A percentile compares a stretch with the other conserved stretches of the same genome.
phyloP scores from a whole-genome alignment of 139 green algal genomes.

The Limnomonas spitsbergensis region DNA sequence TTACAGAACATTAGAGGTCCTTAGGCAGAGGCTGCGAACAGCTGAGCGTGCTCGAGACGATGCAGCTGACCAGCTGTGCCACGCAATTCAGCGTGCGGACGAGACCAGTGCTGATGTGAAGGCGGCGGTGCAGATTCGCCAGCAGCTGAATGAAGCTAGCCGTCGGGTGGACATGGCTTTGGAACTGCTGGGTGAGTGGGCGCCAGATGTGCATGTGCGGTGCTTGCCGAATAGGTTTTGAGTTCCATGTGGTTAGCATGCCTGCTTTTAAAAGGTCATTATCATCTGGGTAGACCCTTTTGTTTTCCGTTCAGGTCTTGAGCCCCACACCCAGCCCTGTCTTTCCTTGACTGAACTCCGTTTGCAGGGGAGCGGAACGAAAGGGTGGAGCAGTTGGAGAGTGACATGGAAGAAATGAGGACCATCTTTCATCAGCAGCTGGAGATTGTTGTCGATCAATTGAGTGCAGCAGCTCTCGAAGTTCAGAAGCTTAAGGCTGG shows the following conservation, averaged over 20 bases:
- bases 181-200: constrained; percentile 22
- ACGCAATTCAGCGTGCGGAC: constrained; percentile 48
- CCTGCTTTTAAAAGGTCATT: too few species aligned
- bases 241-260: too few species aligned
- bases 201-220: neutral
- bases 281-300: too few species aligned
- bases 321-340: too few species aligned
- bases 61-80: constrained; percentile 52
- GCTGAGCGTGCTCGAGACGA: constrained; percentile 42
- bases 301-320: too few species aligned
- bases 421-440: constrained; percentile 75
- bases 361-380: constrained; percentile 64
- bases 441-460: constrained; percentile 28
- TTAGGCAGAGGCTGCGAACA: constrained; percentile 33
- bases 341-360: too few species aligned
- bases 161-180: constrained; percentile 16
- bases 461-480: neutral
- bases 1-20: constrained; percentile 23
- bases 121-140: constrained; percentile 3
- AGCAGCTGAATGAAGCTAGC: constrained; percentile 10
- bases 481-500: neutral
- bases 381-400: constrained; percentile 68
- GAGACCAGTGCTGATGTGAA: neutral
- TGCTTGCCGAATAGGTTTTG: too few species aligned
- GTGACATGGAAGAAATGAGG: constrained; percentile 76